Evolutionary conservation across 148 eudicot genomes (phyloP), one percentile per base, ranked within the genome.

Genomic region (Salicornia ramosissima): DNA sequence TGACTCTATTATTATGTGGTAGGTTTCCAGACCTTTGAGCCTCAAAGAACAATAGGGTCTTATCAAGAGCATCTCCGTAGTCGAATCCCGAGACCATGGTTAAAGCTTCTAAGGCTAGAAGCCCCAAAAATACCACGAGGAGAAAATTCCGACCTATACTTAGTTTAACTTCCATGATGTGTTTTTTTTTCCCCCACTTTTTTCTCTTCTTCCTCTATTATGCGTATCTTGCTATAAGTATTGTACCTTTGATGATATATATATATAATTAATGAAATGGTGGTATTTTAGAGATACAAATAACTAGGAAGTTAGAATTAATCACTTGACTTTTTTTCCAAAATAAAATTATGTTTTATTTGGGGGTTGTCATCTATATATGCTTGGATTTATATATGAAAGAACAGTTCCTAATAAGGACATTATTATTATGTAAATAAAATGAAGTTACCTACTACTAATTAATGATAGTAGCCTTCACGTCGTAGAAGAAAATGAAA

Each of bases 21-120:
- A 89, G 47, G 57, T 72, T 72, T 0, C 91, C 96, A 0, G 96
- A 79, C 76, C 86, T 73, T 54, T 89, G 96, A 29, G 91, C 96
- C 79, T 89, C 96, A n/a, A 85, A 87, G 68, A 85, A 89, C 74
- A 83, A n/a, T 68, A 85, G 63, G 24, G 77, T 87, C 79, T 85
- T 87, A 55, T 77, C 80, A 36, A 85, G 75, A 33, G 91, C 91
- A 10, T 78, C 84, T 0, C 84, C 78, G 47, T 89, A 89, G 57
- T 89, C 82, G 30, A 82, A 86, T 0, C 73, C 73, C 16, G 78
- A 53, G 49, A 12, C 75, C 18, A 39, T 46, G 1, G 53, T 36
- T 21, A 58, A 9, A 1, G 18, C 76, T 52, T 77, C 68, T 7
- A 71, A 29, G 18, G 51, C 49, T 5, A 70, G 30, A 6, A 77